phyloP scores from a whole-genome alignment of 2,329 filamentous ascomycete genomes.

The Coniochaeta sp. region DNA sequence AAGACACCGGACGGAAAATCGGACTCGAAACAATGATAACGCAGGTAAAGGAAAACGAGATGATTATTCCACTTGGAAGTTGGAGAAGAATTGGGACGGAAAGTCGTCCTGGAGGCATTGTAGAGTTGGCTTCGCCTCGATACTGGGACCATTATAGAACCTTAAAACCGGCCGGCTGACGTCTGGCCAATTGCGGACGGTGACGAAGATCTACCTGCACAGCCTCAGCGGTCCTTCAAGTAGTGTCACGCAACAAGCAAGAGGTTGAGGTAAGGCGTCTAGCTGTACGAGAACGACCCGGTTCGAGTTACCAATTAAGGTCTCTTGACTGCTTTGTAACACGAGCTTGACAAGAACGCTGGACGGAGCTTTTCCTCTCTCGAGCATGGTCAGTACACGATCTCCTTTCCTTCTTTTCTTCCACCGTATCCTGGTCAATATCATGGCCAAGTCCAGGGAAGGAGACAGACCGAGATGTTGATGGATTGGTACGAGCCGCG shows the following conservation, averaged over 20 bases:
- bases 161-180: background rate
- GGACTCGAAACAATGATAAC: background rate
- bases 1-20: background rate
- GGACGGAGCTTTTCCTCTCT: no score
- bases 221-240: background rate
- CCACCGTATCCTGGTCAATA: no score
- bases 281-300: background rate
- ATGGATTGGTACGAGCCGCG: background rate
- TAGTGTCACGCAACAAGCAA: background rate
- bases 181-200: background rate
- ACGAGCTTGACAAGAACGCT: no score
- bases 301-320: no score
- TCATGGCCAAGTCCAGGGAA: background rate
- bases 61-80: background rate
- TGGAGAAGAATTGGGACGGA: background rate
- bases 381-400: no score
- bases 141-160: background rate
- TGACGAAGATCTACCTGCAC: slow-evolving; percentile 1
- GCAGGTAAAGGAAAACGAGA: background rate
- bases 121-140: background rate
- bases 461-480: background rate
- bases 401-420: no score
- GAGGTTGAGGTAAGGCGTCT: no score
- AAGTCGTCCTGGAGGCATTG: background rate
- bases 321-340: no score